Conservation (phyloP, 2,329 filamentous ascomycete species). For the Calonectria hawksworthii region DNA sequence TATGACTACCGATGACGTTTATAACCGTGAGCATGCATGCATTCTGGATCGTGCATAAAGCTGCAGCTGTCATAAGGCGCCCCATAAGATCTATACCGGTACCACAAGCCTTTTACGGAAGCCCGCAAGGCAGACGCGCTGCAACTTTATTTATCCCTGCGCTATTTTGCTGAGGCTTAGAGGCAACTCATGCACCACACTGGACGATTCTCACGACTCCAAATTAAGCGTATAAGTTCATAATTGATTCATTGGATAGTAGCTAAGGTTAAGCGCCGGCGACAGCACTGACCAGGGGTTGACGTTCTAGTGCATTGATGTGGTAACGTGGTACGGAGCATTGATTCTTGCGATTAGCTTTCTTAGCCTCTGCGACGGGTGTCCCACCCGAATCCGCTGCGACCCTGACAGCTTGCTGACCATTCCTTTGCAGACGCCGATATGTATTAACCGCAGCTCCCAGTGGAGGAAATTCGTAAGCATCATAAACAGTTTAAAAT, state of each 20-base stretch:
- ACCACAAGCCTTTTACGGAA: background rate
- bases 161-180: background rate
- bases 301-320: background rate
- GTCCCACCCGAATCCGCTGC: background rate
- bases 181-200: background rate
- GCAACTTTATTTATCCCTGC: background rate
- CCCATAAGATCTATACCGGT: background rate
- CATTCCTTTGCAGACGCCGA: background rate
- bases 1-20: background rate
- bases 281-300: background rate
- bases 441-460: background rate
- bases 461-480: background rate
- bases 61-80: background rate
- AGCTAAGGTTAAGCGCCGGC: background rate
- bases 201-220: too few species aligned
- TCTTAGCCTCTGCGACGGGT: background rate
- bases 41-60: background rate
- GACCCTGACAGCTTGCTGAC: background rate
- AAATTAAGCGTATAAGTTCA: background rate
- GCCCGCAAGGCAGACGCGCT: background rate
- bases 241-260: background rate
- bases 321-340: background rate
- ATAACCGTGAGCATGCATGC: background rate
- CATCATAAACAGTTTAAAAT: background rate
- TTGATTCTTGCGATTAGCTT: background rate